phyloP scores from a whole-genome alignment of 306 rosid genomes.

The Quercus dentata region DNA sequence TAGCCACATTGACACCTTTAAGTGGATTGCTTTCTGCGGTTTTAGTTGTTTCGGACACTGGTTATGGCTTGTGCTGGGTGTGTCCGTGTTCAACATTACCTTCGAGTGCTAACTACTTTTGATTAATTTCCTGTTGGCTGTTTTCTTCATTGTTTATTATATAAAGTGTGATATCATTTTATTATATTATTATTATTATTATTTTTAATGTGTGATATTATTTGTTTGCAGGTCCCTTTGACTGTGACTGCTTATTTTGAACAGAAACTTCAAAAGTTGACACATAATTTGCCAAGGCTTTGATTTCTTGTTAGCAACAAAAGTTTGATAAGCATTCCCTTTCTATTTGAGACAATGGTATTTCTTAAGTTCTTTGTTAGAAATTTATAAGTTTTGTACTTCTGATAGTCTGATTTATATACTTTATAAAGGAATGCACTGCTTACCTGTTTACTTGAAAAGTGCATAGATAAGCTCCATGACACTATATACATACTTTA shows the following conservation, averaged over 20 bases:
- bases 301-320: slow-evolving; percentile 22
- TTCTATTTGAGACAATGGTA: slow-evolving; percentile 48
- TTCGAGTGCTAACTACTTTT: not conserved
- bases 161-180: slow-evolving; percentile 6
- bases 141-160: not conserved
- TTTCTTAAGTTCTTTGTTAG: slow-evolving; percentile 9
- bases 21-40: no score
- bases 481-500: not conserved
- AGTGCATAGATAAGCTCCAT: not conserved
- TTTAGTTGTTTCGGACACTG: no score
- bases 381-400: not conserved
- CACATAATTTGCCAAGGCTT: slow-evolving; percentile 22
- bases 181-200: no score
- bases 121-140: not conserved
- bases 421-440: not conserved
- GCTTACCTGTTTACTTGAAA: not conserved
- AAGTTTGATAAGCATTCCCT: slow-evolving; percentile 22
- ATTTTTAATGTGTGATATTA: slow-evolving; percentile 2
- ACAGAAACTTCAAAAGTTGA: slow-evolving; percentile 20
- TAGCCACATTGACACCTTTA: not conserved
- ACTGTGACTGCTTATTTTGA: slow-evolving; percentile 19
- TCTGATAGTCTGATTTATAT: not conserved
- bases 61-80: not conserved
- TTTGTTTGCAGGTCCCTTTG: slow-evolving; percentile 31
- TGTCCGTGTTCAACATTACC: not conserved